Base-by-base conservation (phyloP, 2,329 filamentous ascomycete genomes). In the Diplodia sapinea region DNA sequence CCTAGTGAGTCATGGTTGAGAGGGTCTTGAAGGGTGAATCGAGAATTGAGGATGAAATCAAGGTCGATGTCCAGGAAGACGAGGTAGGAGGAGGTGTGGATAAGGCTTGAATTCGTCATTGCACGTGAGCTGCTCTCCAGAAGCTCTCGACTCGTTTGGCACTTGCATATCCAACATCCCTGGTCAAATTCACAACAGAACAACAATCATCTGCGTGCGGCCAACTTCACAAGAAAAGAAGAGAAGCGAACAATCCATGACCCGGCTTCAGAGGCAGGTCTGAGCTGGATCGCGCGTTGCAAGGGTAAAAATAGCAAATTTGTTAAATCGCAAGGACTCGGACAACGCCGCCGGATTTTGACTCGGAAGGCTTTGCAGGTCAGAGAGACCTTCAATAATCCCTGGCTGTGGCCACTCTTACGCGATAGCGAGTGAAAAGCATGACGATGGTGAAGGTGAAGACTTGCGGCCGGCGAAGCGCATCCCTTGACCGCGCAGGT, bases 21-120 rank as follows among this genome's bases (percentile, higher is more conserved):
- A 47, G 2, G 5, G 3, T 20, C 5, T 11, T n/a, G 38, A 3
- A 6, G 9, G 50, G 9, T 6, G 7, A 2, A 49, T 13, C 3
- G 20, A 36, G 43, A n/a, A 20, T 31, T 33, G 43, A 50, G 23
- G 23, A 23, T 17, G n/a, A 62, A 13, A 36, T 7, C 9, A 20
- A 62, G 29, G 40, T 20, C 36, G 23, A 17, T 12, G 17, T 11
- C 7, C 11, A 7, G 29, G 15, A 26, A 33, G 26, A 33, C 1
- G 26, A 20, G n/a, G 13, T 62, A 15, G 7, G 57, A 62, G 26
- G 57, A 62, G 17, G 57, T 62, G 26, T 20, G 40, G 49, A 50
- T 62, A 62, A 50, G 40, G 57, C 57, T 49, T 20, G 17, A 13
- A 62, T 62, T 62, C 57, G 57, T 62, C 40, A 62, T 62, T 62